Conservation (phyloP, 2,329 filamentous ascomycete species). For the Tolypocladium sp. region DNA sequence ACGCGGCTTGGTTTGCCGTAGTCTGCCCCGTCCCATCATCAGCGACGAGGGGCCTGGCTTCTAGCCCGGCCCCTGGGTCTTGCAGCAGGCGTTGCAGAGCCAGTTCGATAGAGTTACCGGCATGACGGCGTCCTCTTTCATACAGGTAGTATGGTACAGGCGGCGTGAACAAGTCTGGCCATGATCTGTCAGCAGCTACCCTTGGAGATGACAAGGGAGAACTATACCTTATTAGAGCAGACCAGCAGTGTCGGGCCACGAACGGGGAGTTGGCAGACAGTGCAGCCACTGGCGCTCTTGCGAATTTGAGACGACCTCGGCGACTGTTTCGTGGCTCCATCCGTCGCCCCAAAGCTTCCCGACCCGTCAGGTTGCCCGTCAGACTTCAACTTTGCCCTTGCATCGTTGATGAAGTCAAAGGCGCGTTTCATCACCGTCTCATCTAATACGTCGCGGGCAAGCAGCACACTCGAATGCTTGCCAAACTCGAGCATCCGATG, state of each 20-base stretch:
- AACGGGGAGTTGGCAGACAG: slow-evolving; percentile 37
- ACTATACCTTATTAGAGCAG: slow-evolving; percentile 39
- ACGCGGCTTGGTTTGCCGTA: background rate
- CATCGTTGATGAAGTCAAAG: slow-evolving; percentile 32
- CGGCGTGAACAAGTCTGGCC: slow-evolving; percentile 31
- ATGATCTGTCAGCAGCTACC: slow-evolving; percentile 8
- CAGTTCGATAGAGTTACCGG: slow-evolving; percentile 27
- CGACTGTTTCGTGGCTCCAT: slow-evolving; percentile 15
- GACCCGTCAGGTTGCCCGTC: background rate
- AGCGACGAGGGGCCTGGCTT: background rate
- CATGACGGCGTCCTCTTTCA: slow-evolving; percentile 23
- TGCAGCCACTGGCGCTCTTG: slow-evolving; percentile 35
- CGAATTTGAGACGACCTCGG: slow-evolving; percentile 25
- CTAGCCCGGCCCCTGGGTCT: slow-evolving; percentile 14
- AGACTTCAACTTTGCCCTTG: slow-evolving; percentile 19
- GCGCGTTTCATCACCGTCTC: slow-evolving; percentile 34
- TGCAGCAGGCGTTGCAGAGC: slow-evolving; percentile 34
- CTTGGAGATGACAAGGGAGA: background rate
- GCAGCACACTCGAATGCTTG: slow-evolving; percentile 42
- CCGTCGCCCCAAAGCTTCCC: slow-evolving; percentile 6
- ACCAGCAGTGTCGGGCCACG: slow-evolving; percentile 37
- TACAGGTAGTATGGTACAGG: slow-evolving; percentile 40
- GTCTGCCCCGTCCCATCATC: background rate
- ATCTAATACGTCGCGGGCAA: slow-evolving; percentile 37
- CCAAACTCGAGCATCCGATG: slow-evolving; percentile 44